Evolutionary conservation across 208 protist genomes (phyloP).

Genomic region (Strigomonas culicis): DNA sequence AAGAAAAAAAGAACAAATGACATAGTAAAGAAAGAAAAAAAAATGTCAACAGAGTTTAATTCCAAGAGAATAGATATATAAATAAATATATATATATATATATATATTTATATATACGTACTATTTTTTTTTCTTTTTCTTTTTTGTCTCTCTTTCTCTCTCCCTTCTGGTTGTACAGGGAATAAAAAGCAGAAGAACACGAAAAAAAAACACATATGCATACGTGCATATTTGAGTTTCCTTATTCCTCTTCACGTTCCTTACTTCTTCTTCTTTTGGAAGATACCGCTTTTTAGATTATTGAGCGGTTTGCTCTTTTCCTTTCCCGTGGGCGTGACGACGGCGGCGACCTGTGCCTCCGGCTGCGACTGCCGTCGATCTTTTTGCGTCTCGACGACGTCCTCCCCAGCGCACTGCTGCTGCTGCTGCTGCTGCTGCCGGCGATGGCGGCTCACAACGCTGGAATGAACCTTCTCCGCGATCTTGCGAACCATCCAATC

Average conservation of each 20-base stretch:
- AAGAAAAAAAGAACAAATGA: constrained; percentile 9
- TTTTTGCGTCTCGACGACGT: constrained; percentile 6
- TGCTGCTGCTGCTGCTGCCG: constrained; percentile 47
- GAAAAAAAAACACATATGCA: constrained; percentile 4
- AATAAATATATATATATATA: constrained; percentile 5
- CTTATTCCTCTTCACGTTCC: not conserved
- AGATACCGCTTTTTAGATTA: constrained; percentile 10
- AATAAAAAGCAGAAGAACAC: constrained; percentile 2
- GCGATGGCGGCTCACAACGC: too few species aligned
- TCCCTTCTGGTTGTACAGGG: not conserved
- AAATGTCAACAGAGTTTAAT: constrained; percentile 11
- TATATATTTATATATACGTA: not conserved
- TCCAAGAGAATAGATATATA: constrained; percentile 3
- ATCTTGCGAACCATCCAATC: constrained; percentile 96
- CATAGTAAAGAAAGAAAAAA: constrained; percentile 17
- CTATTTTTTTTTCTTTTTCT: too few species aligned
- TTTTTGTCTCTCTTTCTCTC: not conserved
- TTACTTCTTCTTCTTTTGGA: constrained; percentile 18
- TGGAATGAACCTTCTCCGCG: too few species aligned
- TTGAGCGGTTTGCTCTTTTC: constrained; percentile 6
- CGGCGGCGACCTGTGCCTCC: constrained; percentile 13
- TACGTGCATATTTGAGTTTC: not conserved
- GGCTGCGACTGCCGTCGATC: constrained; percentile 6
- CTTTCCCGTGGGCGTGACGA: not conserved
- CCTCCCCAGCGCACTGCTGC: constrained; percentile 16